Evolutionary conservation across 441 rosid species (phyloP), one percentile per base, ranked within the genome.

Genomic region (Corymbia calophylla): DNA sequence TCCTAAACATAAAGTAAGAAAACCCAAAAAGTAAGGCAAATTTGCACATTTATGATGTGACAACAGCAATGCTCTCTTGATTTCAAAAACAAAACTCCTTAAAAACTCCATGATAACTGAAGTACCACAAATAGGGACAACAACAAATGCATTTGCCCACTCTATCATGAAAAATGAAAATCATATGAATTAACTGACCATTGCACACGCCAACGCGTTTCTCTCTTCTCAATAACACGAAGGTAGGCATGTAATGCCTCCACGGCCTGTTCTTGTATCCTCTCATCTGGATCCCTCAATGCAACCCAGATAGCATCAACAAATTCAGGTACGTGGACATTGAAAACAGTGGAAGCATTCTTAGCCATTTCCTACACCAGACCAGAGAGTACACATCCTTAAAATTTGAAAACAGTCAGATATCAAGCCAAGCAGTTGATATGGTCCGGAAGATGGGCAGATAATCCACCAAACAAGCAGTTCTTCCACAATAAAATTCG

Each of bases 261-360:
- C 89, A 98, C 99, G 64, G 99, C 99, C 86, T 96, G 95, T 91
- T 96, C 98, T 88, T 99, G 95, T 86, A 98, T 96, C 91, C 95
- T 95, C 95, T 96, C 91, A 90, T 95, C 94, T 35, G 98, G 99
- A 92, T 98, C 99, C 93, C 99, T 95, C 92, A 98, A 91, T 90
- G 99, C 99, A 93, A 97, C 97, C 99, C 99, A 98, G 49, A 98
- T 98, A 87, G 99, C 99, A 88, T 98, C 99, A 54, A 98, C 99
- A 93, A 98, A 98, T 92, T 95, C 96, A 92, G 98, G 94, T 44
- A 97, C 98, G 93, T 98, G 99, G 87, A 98, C 99, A 93, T 98
- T 98, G 92, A 98, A 98, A 48, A 98, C 99, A 19, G 99, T 98
- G 29, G 99, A 96, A 92, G 99, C 99, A 95, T 97, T 97, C 95